A percentile compares a stretch with the other conserved stretches of the same genome.
phyloP scores from a whole-genome alignment of 306 rosid species.

The Quillaja saponaria region DNA sequence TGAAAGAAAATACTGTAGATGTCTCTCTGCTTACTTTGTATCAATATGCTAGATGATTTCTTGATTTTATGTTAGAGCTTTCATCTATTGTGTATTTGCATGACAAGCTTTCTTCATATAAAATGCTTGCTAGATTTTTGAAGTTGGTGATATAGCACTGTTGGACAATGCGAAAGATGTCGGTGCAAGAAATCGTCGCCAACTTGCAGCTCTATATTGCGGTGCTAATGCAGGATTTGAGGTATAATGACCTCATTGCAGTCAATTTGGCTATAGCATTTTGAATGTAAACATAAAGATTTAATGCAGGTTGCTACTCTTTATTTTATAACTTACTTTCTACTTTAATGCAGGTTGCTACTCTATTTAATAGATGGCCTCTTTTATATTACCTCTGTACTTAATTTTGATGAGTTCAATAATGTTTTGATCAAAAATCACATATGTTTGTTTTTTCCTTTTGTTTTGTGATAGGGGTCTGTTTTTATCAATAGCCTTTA shows the following conservation, averaged over 20 bases:
- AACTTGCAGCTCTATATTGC: constrained; percentile 79
- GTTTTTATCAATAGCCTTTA: no score
- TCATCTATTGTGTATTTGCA: constrained; percentile 1
- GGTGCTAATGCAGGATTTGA: constrained; percentile 90
- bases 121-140: constrained; percentile 65
- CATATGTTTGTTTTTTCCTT: no score
- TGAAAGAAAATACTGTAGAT: no score
- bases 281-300: constrained; percentile 8
- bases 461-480: no score
- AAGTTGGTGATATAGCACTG: constrained; percentile 77
- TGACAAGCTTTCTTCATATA: neutral
- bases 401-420: no score
- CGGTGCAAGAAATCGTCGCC: constrained; percentile 78
- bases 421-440: no score
- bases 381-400: no score
- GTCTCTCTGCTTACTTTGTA: no score
- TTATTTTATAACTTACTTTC: neutral
- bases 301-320: neutral
- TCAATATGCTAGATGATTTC: neutral
- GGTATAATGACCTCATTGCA: constrained; percentile 44
- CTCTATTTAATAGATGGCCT: no score
- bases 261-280: constrained; percentile 24
- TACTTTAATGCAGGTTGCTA: no score
- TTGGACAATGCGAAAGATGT: constrained; percentile 76
- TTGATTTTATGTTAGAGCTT: neutral